Base-by-base conservation (phyloP, 2,329 filamentous ascomycete genomes). In the Pleoardoris graminearum region DNA sequence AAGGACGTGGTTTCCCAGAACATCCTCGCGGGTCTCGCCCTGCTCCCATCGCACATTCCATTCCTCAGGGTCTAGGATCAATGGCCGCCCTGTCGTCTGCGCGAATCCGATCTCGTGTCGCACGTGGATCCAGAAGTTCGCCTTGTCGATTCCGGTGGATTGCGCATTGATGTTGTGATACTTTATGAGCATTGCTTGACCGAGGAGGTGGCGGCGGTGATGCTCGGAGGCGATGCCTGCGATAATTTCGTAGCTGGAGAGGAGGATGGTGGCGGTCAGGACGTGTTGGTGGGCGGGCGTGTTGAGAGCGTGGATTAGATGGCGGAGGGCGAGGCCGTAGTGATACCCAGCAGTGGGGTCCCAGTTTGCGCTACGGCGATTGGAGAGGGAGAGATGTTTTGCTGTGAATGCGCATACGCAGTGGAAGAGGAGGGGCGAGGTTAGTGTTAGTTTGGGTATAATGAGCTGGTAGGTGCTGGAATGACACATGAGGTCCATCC, bases 121-220 rank as follows among this genome's bases (percentile, higher is more conserved):
- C 7, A 66, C 54, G 41, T 71, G 71, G 22, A 73, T 66, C 69
- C 69, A 73, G 50, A 72, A 73, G 16, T 69, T 71, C 6, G 69
- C 70, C 12, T 59, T 55, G 41, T 70, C 65, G 8, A 63, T 65
- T 1, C 68, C 68, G 1, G 43, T 56, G 8, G 65, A 67, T 17
- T 63, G 61, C 11, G 68, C 69, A 19, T 55, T 66, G 17, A 70
- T 66, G 12, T 55, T 53, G 11, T 65, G 61, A 5, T 60, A 55
- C 44, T 68, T 71, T 44, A 72, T 63, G 39, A 73, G 54, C 51
- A 65, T 62, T 7, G 60, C 60, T 4, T 69, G 57, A 6, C 68
- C 69, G 8, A 69, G 59, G 27, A 71, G 67, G 32, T 73, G 70
- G 16, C 61, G 57, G 14, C 63, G 46, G 39, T 70, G 63, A 42